These are phyloP conservation scores for Aspergillus ostianus DNA, from an alignment of 495 filamentous ascomycete species.

Conservation along the genomic window DNA sequence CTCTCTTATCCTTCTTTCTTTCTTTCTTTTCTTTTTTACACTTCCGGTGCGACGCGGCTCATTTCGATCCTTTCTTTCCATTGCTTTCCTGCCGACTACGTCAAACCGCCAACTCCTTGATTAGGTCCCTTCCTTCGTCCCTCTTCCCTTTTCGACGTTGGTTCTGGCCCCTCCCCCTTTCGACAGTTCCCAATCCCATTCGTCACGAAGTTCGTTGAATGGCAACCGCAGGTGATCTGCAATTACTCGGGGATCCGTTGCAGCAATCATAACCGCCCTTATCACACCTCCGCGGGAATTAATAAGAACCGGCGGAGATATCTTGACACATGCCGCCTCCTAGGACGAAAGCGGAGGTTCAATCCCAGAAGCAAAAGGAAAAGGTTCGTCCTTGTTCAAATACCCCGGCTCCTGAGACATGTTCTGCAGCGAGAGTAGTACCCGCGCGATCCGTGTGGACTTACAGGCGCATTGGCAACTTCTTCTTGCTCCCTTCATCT, in stretches of 20 bases:
- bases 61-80: not conserved
- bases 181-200: not conserved
- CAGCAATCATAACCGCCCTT: conserved; percentile 3
- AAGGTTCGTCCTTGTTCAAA: conserved; percentile 60
- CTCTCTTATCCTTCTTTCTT: not conserved
- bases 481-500: conserved; percentile 1
- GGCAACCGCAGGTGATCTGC: conserved; percentile 18
- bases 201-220: conserved; percentile 19
- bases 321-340: conserved; percentile 54
- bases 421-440: not conserved
- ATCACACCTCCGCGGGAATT: conserved; percentile 16
- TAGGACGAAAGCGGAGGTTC: conserved; percentile 81
- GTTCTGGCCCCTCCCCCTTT: conserved; percentile 1
- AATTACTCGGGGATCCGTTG: conserved; percentile 5
- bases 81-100: not conserved
- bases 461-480: not conserved
- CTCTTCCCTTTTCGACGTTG: not conserved
- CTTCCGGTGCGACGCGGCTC: not conserved
- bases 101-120: conserved; percentile 6
- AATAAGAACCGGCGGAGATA: conserved; percentile 30
- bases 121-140: conserved; percentile 5
- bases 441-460: not conserved
- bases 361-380: conserved; percentile 89
- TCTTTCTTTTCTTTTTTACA: not conserved
- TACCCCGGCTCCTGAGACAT: not conserved